Evolutionary conservation across 176 grass and related monocot genomes (phyloP).

Genomic region (barley (Hordeum vulgare)): MorexV3_pseudomolecules_assembly NC_058524.1:410467596-410468095

Average conservation of each 20-base stretch:
- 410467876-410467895: neutral
- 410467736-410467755: conserved; percentile 83
- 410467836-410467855: neutral
- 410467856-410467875: neutral
- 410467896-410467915: neutral
- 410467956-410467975: neutral
- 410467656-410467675: neutral
- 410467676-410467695: conserved; percentile 35
- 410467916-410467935: neutral
- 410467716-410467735: conserved; percentile 67
- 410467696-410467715: conserved; percentile 82
- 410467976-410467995: neutral
- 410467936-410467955: neutral
- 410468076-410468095: conserved; percentile 57
- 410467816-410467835: neutral
- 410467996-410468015: neutral
- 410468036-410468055: conserved; percentile 24
- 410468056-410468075: neutral
- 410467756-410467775: conserved; percentile 86
- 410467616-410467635: conserved; percentile 37
- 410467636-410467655: conserved; percentile 16
- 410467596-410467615: conserved; percentile 84
- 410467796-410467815: conserved; percentile 19
- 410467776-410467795: conserved; percentile 57
- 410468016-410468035: neutral